These are phyloP conservation scores for Fusarium tuaranense DNA, from an alignment of 2,329 filamentous ascomycete genomes.

Conservation along the genomic window DNA sequence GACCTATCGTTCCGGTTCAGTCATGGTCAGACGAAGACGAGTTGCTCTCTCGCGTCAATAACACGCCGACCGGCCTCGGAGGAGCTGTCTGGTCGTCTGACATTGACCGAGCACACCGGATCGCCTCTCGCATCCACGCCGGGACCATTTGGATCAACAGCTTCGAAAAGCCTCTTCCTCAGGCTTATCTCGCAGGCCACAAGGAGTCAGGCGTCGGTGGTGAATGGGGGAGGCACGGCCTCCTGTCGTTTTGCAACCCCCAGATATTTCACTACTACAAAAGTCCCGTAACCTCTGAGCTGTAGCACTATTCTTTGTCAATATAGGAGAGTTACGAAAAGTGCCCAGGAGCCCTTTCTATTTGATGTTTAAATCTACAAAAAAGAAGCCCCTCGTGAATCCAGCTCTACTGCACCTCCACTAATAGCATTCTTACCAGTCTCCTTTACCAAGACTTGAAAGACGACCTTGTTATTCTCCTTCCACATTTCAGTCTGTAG, in stretches of 20 bases:
- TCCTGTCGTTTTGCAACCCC: conserved; percentile 18
- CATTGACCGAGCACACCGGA: neutral
- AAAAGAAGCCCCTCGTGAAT: neutral
- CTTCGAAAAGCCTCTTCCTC: conserved; percentile 54
- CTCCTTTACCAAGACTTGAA: conserved; percentile 91
- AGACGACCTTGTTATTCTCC: conserved; percentile 81
- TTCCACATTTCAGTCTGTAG: conserved; percentile 95
- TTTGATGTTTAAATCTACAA: conserved; percentile 47
- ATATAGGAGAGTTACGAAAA: neutral
- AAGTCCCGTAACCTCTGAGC: neutral
- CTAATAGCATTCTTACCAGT: conserved; percentile 90
- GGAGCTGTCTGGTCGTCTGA: neutral
- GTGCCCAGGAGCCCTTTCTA: conserved; percentile 46
- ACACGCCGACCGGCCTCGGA: neutral
- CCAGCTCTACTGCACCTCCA: conserved; percentile 82
- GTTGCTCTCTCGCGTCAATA: neutral
- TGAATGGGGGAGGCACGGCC: conserved; percentile 53
- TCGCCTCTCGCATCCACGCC: neutral
- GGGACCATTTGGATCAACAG: conserved; percentile 59
- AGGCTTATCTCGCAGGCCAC: conserved; percentile 54
- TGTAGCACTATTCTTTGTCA: neutral
- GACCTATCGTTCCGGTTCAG: neutral
- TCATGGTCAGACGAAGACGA: neutral
- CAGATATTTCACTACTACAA: neutral
- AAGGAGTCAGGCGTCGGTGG: conserved; percentile 56